Evolutionary conservation across 768 basidiomycete species (phyloP).

Genomic region (Cystobasidium ongulense): DNA sequence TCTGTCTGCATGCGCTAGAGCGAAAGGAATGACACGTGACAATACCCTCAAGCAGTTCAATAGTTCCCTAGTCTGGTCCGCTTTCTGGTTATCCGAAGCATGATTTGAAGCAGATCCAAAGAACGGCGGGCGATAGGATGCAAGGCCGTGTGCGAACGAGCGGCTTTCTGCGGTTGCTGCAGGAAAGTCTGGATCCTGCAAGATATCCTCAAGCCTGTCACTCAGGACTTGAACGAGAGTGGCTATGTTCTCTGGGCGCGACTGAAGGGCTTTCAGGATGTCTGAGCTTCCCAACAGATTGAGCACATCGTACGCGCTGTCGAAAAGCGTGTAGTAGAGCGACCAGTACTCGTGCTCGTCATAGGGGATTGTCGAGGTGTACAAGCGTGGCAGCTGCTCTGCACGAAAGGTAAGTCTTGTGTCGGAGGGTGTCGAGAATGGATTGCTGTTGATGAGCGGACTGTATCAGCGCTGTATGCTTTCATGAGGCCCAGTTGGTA

Average conservation of each 20-base stretch:
- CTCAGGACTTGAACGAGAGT: conserved; percentile 68
- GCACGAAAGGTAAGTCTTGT: conserved; percentile 10
- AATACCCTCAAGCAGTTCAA: conserved; percentile 87
- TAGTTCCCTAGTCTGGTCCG: conserved; percentile 64
- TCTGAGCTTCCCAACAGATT: conserved; percentile 24
- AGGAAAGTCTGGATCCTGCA: conserved; percentile 70
- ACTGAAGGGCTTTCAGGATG: conserved; percentile 65
- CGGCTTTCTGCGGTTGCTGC: conserved; percentile 47
- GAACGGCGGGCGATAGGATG: conserved; percentile 47
- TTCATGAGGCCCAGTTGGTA: neutral
- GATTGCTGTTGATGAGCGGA: conserved; percentile 11
- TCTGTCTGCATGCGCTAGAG: conserved; percentile 50
- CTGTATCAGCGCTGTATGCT: neutral
- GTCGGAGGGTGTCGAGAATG: conserved; percentile 22
- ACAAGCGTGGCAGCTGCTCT: conserved; percentile 7
- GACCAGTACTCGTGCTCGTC: conserved; percentile 27
- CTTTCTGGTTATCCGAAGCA: neutral
- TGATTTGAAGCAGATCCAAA: neutral
- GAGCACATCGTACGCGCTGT: conserved; percentile 22
- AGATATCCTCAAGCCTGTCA: conserved; percentile 61
- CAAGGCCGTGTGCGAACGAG: conserved; percentile 54
- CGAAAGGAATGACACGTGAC: conserved; percentile 76
- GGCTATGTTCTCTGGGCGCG: conserved; percentile 76
- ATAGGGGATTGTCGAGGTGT: conserved; percentile 3
- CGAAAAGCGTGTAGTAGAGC: conserved; percentile 15